Conservation (phyloP, 331 rosid genomes). For the Quercus tomentella region DNA sequence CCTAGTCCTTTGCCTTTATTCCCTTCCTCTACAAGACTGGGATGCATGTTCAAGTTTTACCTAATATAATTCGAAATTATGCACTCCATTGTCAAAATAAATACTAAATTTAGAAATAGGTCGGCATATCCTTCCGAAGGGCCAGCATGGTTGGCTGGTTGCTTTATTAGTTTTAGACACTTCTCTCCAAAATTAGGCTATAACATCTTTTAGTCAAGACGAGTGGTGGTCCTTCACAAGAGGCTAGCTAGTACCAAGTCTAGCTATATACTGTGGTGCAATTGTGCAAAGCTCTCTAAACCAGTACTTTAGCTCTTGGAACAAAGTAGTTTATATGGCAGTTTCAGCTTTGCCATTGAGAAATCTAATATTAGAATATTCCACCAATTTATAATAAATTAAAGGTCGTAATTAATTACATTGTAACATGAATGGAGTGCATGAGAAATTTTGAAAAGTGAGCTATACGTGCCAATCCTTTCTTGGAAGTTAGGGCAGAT, state of each 20-base stretch:
- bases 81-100: not conserved
- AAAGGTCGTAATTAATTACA: not conserved
- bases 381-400: not conserved
- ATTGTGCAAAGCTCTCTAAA: not conserved
- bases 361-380: constrained; percentile 11
- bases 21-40: constrained; percentile 29
- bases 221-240: not conserved
- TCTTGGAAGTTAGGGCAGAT: not conserved
- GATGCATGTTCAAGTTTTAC: constrained; percentile 9
- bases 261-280: too few relatives aligned
- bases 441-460: not conserved
- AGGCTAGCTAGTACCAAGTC: not conserved
- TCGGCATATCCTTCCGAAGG: not conserved
- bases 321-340: not conserved
- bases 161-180: not conserved
- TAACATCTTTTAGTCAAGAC: not conserved
- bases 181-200: not conserved
- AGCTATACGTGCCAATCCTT: not conserved
- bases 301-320: not conserved
- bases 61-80: constrained; percentile 13
- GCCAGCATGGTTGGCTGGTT: not conserved
- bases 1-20: constrained; percentile 13
- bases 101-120: constrained; percentile 9
- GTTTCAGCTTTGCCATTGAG: constrained; percentile 33
- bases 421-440: not conserved